Percentiles rank a stretch among this genome's conserved stretches.
These are phyloP conservation scores for Spencermartinsiella europaea DNA, from an alignment of 805 yeast genomes.

Conservation along the genomic window DNA sequence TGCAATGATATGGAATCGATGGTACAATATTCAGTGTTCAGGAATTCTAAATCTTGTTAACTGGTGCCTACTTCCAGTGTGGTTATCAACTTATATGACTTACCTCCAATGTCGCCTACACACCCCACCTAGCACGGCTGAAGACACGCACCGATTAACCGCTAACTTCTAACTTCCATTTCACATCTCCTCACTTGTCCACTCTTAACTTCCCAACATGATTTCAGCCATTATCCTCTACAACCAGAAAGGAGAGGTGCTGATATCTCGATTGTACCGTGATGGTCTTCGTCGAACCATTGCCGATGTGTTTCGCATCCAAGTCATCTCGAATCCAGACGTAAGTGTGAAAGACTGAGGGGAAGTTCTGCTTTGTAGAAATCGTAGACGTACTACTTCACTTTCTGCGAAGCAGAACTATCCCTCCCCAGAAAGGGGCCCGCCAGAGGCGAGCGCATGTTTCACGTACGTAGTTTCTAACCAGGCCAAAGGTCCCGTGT, in stretches of 20 bases:
- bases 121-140: no score
- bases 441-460: not conserved
- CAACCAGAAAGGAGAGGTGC: conserved; percentile 76
- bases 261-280: conserved; percentile 66
- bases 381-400: not conserved
- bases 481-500: conserved; percentile 54
- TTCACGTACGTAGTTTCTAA: not conserved
- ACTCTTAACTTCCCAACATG: no score
- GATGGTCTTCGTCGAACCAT: conserved; percentile 75
- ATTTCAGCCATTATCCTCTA: conserved; percentile 77
- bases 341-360: conserved; percentile 28
- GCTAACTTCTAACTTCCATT: no score
- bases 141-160: no score
- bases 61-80: no score
- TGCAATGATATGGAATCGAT: no score
- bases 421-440: not conserved
- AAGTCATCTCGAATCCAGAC: conserved; percentile 68
- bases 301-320: conserved; percentile 86
- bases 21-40: no score
- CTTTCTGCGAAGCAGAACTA: not conserved
- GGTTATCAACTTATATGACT: no score
- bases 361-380: no score
- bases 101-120: no score
- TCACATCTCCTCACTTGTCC: no score
- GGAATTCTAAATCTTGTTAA: no score